Evolutionary conservation across 2,329 filamentous ascomycete species (phyloP).

Genomic region (Trichoderma sp.): DNA sequence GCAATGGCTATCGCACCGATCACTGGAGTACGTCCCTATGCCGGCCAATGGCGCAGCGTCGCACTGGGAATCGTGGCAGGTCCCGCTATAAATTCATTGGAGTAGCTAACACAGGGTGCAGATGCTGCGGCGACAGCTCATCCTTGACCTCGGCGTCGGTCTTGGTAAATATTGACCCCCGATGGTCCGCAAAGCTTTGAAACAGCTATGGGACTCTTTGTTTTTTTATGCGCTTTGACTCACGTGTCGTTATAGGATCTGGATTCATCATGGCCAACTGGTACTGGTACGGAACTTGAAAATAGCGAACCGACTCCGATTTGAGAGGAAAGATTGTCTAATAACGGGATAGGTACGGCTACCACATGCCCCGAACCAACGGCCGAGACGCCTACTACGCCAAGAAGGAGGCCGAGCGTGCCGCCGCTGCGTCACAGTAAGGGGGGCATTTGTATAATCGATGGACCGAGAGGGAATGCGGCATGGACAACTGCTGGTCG

Average conservation of each 20-base stretch:
- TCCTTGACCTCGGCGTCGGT: conserved; percentile 57
- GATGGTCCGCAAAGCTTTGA: not conserved
- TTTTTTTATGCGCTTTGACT: conserved; percentile 30
- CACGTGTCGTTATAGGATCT: conserved; percentile 49
- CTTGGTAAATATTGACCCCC: conserved; percentile 48
- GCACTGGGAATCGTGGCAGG: conserved; percentile 34
- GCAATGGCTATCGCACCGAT: conserved; percentile 60
- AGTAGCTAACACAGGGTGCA: conserved; percentile 32
- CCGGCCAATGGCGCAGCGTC: conserved; percentile 35
- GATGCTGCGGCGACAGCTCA: conserved; percentile 63
- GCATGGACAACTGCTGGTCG: not conserved
- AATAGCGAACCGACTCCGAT: not conserved
- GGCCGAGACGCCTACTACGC: conserved; percentile 60
- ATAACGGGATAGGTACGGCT: conserved; percentile 55
- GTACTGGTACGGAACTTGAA: conserved; percentile 54
- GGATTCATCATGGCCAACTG: conserved; percentile 56
- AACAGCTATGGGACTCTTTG: not conserved
- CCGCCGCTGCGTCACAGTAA: conserved; percentile 37
- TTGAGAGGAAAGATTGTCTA: not conserved
- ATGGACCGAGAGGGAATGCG: conserved; percentile 4
- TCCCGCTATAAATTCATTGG: conserved; percentile 28
- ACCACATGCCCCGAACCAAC: conserved; percentile 60
- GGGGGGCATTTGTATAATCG: not conserved
- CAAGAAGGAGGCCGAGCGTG: conserved; percentile 59
- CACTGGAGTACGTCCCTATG: conserved; percentile 55